Evolutionary conservation across 2,329 filamentous ascomycete species (phyloP).

Genomic region (Ascochyta viciae-villosae): DNA sequence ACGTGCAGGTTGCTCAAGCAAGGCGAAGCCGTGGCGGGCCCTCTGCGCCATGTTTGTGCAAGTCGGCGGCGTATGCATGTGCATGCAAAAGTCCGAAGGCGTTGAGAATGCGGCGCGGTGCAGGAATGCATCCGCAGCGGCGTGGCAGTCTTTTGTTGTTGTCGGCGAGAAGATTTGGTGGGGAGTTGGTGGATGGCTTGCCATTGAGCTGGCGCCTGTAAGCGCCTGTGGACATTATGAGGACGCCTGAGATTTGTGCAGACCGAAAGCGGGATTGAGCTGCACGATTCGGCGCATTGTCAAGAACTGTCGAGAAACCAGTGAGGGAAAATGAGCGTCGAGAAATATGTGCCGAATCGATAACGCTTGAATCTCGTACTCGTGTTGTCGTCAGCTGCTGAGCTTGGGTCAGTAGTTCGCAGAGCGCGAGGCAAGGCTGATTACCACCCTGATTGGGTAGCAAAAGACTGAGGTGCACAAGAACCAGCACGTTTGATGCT

Average conservation of each 20-base stretch:
- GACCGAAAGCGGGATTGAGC: slow-evolving; percentile 4
- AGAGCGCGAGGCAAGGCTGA: slow-evolving; percentile 12
- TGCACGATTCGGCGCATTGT: slow-evolving; percentile 3
- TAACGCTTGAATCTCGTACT: background rate
- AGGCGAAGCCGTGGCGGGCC: no score
- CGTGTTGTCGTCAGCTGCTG: slow-evolving; percentile 7
- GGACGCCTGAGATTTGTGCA: background rate
- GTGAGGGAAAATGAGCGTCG: background rate
- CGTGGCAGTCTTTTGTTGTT: slow-evolving; percentile 5
- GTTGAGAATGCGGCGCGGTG: slow-evolving; percentile 9
- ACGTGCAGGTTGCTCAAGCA: background rate
- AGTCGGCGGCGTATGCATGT: background rate
- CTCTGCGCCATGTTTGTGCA: background rate
- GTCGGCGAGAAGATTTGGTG: slow-evolving; percentile 14
- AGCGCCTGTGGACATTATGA: slow-evolving; percentile 4
- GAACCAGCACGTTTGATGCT: background rate
- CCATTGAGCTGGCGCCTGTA: slow-evolving; percentile 12
- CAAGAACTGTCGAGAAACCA: background rate
- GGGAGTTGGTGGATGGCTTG: slow-evolving; percentile 2
- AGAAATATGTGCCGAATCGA: background rate
- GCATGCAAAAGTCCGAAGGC: background rate
- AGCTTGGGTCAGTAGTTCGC: slow-evolving; percentile 19
- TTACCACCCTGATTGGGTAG: slow-evolving; percentile 10
- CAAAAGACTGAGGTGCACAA: background rate
- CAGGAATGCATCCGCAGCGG: slow-evolving; percentile 1